Evolutionary conservation across 2,329 filamentous ascomycete species (phyloP).

Genomic region (Colletotrichum abscissum): DNA sequence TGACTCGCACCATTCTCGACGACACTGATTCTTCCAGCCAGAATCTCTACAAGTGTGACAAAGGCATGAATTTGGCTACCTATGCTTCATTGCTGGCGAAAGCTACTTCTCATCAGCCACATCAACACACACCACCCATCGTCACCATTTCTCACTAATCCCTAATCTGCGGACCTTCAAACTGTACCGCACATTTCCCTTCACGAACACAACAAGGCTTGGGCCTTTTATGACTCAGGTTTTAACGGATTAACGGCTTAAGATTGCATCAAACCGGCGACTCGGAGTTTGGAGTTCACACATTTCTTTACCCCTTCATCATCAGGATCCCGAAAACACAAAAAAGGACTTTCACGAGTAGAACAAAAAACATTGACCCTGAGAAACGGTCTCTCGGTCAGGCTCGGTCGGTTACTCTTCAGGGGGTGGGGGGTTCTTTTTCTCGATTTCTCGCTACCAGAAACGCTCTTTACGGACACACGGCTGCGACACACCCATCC

Average conservation of each 20-base stretch:
- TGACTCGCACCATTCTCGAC: slow-evolving; percentile 19
- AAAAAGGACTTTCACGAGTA: slow-evolving; percentile 23
- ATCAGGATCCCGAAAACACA: slow-evolving; percentile 11
- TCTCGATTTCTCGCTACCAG: not conserved
- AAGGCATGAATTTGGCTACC: not conserved
- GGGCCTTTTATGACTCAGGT: slow-evolving; percentile 28
- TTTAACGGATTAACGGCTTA: slow-evolving; percentile 35
- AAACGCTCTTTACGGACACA: not conserved
- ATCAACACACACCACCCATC: not conserved
- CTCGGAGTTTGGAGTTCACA: slow-evolving; percentile 36
- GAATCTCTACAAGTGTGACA: not conserved
- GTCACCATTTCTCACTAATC: slow-evolving; percentile 1
- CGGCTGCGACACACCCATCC: not conserved
- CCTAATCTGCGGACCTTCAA: slow-evolving; percentile 12
- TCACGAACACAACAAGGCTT: slow-evolving; percentile 27
- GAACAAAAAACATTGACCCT: slow-evolving; percentile 16
- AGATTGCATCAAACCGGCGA: slow-evolving; percentile 37
- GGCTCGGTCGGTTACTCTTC: slow-evolving; percentile 21
- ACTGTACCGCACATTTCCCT: slow-evolving; percentile 1
- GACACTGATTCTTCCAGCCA: slow-evolving; percentile 11
- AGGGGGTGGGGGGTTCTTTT: not conserved
- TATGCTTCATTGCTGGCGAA: not conserved
- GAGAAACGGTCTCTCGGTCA: slow-evolving; percentile 25
- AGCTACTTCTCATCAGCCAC: not conserved
- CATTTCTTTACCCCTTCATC: slow-evolving; percentile 22